phyloP scores from a whole-genome alignment of 2,329 filamentous ascomycete genomes.

The Dothideomycetes sp. region DNA sequence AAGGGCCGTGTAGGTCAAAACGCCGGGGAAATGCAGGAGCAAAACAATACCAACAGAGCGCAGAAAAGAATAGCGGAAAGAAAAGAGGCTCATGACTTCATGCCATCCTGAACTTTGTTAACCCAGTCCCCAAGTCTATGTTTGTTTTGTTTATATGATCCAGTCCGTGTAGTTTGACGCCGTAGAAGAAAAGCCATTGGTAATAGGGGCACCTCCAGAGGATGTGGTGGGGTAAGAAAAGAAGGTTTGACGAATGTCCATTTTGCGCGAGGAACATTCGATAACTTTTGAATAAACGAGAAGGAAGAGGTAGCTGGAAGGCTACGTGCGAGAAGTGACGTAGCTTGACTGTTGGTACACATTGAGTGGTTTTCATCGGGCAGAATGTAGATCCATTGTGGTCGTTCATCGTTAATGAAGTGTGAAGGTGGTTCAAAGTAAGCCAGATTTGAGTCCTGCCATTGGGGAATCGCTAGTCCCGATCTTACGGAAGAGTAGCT shows the following conservation, averaged over 20 bases:
- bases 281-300: too few relatives aligned
- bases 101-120: neutral
- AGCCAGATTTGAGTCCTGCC: slow-evolving; percentile 19
- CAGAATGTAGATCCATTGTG: slow-evolving; percentile 1
- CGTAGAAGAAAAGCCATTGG: neutral
- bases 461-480: slow-evolving; percentile 23
- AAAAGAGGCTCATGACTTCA: neutral
- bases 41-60: neutral
- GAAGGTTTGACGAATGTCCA: neutral
- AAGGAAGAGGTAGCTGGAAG: too few relatives aligned
- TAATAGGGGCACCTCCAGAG: too few relatives aligned
- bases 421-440: neutral
- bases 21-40: neutral
- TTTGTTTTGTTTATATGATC: too few relatives aligned
- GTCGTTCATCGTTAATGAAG: slow-evolving; percentile 5
- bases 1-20: neutral
- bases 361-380: neutral
- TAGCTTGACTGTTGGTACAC: slow-evolving; percentile 3
- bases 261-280: too few relatives aligned
- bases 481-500: slow-evolving; percentile 55
- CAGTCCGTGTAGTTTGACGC: too few relatives aligned
- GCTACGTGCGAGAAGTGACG: neutral
- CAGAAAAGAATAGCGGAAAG: neutral
- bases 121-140: too few relatives aligned
- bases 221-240: neutral